Evolutionary conservation across 2,329 filamentous ascomycete species (phyloP), one percentile per base, ranked within the genome.

Genomic region (Colletotrichum tanaceti): DNA sequence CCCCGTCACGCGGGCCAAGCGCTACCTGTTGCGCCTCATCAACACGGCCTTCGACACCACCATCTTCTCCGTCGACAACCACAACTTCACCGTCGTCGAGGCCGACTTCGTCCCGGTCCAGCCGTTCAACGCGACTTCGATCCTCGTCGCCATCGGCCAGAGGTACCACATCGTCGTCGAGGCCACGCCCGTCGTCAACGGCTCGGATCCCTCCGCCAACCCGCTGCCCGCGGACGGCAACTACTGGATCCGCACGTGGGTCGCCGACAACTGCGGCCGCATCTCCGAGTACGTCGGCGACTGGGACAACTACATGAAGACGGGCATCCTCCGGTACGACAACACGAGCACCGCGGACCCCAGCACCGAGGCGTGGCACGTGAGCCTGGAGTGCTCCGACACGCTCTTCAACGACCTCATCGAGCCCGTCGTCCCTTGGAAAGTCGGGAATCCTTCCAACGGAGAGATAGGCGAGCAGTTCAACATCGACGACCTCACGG

Each of bases 141-240:
- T 88, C 10, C 81, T 78, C 6, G 77, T 88, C 7, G 83, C 79
- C 46, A 79, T 87, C 52, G 85, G 85, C 49, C 83, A 85, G 70
- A 68, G 74, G 9, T 72, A 71, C 58, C 72, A 75, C 28, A 70
- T 76, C 3, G 64, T 76, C n/a, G 70, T 76, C 6, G 73, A 74
- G 28, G 75, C 73, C 54, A 70, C 70, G 32, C 68, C 69, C 1
- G 44, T 47, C 18, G 5, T 22, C 39, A 44, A 71, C 2, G n/a
- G 39, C 1, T 38, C 52, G 6, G n/a, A 53, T 16, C 46, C 57
- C 16, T 22, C 24, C 22, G 41, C 35, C n/a, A 65, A 72, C 38
- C 70, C 70, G n/a, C 9, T 71, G 1, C 68, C 70, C 0, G 11
- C 39, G 6, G 71, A 73, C 16, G 58, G 64, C 10, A 74, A 73